Conservation (phyloP, 2,329 filamentous ascomycete species). For the Sporothrix pallida region DNA sequence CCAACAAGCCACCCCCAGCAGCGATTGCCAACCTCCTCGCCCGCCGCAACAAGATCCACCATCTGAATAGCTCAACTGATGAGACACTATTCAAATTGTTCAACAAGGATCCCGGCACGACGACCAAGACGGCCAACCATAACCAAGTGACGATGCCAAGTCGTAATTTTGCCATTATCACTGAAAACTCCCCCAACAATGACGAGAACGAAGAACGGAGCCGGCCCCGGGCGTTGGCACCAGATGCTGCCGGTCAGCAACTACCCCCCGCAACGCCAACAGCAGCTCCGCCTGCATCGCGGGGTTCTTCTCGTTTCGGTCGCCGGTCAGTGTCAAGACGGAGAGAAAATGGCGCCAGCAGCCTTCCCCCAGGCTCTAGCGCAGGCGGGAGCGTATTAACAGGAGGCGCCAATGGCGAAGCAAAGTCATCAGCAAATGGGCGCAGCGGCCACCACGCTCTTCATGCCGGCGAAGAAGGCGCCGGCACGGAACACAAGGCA, state of each 20-base stretch:
- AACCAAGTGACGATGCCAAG: conserved; percentile 92
- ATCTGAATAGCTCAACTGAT: conserved; percentile 74
- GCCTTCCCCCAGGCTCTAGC: conserved; percentile 37
- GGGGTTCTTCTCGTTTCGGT: conserved; percentile 37
- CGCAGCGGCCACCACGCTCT: conserved; percentile 74
- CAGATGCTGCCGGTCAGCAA: neutral
- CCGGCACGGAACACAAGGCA: conserved; percentile 79
- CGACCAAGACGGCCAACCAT: conserved; percentile 72
- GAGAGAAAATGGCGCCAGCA: conserved; percentile 32
- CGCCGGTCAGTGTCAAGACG: conserved; percentile 32
- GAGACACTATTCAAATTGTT: conserved; percentile 96
- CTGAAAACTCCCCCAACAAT: conserved; percentile 77
- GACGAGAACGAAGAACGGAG: conserved; percentile 24
- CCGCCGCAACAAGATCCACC: conserved; percentile 82
- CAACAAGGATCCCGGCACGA: conserved; percentile 80
- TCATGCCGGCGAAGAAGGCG: conserved; percentile 75
- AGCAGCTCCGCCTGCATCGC: conserved; percentile 45
- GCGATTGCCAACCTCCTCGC: conserved; percentile 90
- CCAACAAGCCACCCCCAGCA: conserved; percentile 89
- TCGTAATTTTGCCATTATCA: conserved; percentile 89
- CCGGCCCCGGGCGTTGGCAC: neutral
- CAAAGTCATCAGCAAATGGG: conserved; percentile 40
- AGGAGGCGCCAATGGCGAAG: conserved; percentile 30
- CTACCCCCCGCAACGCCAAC: conserved; percentile 58
- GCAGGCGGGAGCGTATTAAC: conserved; percentile 35